phyloP scores from a whole-genome alignment of 805 yeast species.

The Suhomyces faveliae region DNA sequence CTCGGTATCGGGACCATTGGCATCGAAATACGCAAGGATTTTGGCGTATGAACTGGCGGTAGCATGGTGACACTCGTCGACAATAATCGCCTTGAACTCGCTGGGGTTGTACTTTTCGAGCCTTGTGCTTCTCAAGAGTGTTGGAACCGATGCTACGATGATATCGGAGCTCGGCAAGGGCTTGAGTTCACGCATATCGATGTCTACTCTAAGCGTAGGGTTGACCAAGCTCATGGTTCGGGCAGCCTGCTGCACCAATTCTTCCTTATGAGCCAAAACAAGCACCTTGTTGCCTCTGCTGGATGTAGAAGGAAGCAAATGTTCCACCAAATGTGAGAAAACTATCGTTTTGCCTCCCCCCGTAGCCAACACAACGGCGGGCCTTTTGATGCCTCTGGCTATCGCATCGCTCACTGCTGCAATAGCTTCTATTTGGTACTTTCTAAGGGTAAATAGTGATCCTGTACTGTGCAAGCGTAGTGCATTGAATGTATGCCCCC shows the following conservation, averaged over 20 bases:
- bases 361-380: slow-evolving; percentile 86
- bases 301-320: slow-evolving; percentile 30
- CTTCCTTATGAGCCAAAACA: slow-evolving; percentile 79
- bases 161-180: slow-evolving; percentile 55
- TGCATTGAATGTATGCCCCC: too few relatives aligned
- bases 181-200: slow-evolving; percentile 64
- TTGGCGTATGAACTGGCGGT: slow-evolving; percentile 65
- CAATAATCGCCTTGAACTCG: slow-evolving; percentile 68
- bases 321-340: slow-evolving; percentile 56
- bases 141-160: slow-evolving; percentile 73
- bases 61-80: slow-evolving; percentile 94
- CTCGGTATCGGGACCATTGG: slow-evolving; percentile 36
- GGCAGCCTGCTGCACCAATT: slow-evolving; percentile 71
- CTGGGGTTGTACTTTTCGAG: slow-evolving; percentile 52
- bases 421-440: slow-evolving; percentile 74
- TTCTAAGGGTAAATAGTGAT: slow-evolving; percentile 20
- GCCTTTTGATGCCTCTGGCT: slow-evolving; percentile 45
- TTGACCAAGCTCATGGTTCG: slow-evolving; percentile 43
- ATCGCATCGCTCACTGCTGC: slow-evolving; percentile 51
- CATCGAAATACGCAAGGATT: slow-evolving; percentile 59
- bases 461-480: background rate
- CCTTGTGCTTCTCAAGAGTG: slow-evolving; percentile 49
- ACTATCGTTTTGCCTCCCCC: slow-evolving; percentile 95
- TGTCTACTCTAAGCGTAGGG: slow-evolving; percentile 53
- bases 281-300: slow-evolving; percentile 42